Evolutionary conservation across 306 rosid genomes (phyloP).

Genomic region (Fragaria vesca): DNA sequence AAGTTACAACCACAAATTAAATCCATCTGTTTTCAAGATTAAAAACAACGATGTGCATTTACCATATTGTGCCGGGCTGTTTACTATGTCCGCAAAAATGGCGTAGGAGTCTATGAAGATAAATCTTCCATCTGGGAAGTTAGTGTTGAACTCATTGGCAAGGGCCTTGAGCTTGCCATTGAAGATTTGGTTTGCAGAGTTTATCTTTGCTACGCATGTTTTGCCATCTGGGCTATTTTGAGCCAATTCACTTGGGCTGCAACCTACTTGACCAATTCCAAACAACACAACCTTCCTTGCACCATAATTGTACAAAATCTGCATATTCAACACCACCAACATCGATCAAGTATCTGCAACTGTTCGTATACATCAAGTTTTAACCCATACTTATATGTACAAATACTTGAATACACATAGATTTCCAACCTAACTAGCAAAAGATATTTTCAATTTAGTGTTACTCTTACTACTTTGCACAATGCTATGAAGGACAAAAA

Average conservation of each 20-base stretch:
- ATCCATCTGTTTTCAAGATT: neutral
- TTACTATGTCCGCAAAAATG: slow-evolving; percentile 65
- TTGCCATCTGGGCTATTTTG: slow-evolving; percentile 76
- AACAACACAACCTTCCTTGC: slow-evolving; percentile 83
- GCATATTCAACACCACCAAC: neutral
- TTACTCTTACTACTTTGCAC: neutral
- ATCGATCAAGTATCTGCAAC: neutral
- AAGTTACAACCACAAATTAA: neutral
- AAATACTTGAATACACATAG: neutral
- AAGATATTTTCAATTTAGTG: neutral
- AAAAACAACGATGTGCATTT: slow-evolving; percentile 4
- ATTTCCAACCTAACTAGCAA: neutral
- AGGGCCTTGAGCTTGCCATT: slow-evolving; percentile 60
- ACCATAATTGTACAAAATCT: slow-evolving; percentile 72
- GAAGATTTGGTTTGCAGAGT: slow-evolving; percentile 78
- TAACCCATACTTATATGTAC: neutral
- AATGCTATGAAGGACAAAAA: neutral
- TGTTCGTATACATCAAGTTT: neutral
- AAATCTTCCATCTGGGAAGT: slow-evolving; percentile 53
- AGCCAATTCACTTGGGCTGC: slow-evolving; percentile 81
- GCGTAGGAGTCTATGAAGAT: slow-evolving; percentile 71
- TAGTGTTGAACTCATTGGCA: slow-evolving; percentile 64
- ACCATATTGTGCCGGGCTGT: slow-evolving; percentile 74
- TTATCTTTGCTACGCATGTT: slow-evolving; percentile 71
- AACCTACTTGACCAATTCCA: slow-evolving; percentile 91